A percentile compares a stretch with the other conserved stretches of the same genome.
phyloP scores from a whole-genome alignment of 2,329 filamentous ascomycete genomes.

The Aspergillus sergii region DNA sequence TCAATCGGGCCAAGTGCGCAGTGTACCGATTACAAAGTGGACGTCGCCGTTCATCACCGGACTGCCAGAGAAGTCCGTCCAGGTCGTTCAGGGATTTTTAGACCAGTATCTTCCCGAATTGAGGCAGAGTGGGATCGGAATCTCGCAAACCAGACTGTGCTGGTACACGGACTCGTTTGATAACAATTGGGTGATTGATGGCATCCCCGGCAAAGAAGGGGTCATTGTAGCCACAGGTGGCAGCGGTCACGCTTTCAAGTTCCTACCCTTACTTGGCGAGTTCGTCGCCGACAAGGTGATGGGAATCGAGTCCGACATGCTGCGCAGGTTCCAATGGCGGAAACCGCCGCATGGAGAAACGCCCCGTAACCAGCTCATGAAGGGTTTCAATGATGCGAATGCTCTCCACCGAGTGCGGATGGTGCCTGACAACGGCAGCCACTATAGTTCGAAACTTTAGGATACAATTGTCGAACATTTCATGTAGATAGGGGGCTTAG shows the following conservation, averaged over 20 bases:
- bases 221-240: constrained; percentile 65
- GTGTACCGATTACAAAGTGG: constrained; percentile 46
- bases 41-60: constrained; percentile 19
- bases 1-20: constrained; percentile 41
- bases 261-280: constrained; percentile 46
- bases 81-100: constrained; percentile 38
- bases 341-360: background rate
- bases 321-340: background rate
- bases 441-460: background rate
- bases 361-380: background rate
- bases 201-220: constrained; percentile 53
- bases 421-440: background rate
- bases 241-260: constrained; percentile 65
- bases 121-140: constrained; percentile 32
- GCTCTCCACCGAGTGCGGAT: background rate
- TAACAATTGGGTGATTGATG: constrained; percentile 59
- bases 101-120: constrained; percentile 50
- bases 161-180: constrained; percentile 61
- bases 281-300: background rate
- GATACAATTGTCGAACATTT: background rate
- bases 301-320: background rate
- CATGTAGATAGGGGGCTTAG: no score
- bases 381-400: background rate
- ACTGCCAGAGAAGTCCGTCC: constrained; percentile 31
- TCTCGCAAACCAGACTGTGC: constrained; percentile 53